These are phyloP conservation scores for Eremomyces bilateralis DNA, from an alignment of 495 filamentous ascomycete genomes.

Conservation along the genomic window DNA sequence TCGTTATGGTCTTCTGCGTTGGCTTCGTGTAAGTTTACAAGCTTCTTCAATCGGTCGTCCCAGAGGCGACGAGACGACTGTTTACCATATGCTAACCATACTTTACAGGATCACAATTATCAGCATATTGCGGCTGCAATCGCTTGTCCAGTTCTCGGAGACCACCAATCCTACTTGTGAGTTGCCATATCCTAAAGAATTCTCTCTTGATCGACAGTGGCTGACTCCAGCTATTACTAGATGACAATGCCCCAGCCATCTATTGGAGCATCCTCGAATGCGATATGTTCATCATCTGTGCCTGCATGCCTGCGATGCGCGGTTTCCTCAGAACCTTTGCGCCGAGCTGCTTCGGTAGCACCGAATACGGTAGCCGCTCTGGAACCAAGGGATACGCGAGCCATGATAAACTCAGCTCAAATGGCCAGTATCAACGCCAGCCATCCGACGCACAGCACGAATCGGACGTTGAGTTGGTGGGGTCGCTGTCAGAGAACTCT, in stretches of 20 bases:
- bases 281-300: constrained; percentile 18
- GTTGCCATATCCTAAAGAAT: not conserved
- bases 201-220: not conserved
- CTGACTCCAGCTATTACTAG: no score
- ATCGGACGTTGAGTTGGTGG: no score
- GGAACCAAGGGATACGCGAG: not conserved
- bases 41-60: constrained; percentile 1
- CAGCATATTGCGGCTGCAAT: constrained; percentile 21
- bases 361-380: no score
- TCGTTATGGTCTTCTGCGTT: constrained; percentile 30
- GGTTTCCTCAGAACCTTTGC: constrained; percentile 1
- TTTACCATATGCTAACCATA: constrained; percentile 1
- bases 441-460: no score
- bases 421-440: no score
- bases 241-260: constrained; percentile 12
- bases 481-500: no score
- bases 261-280: constrained; percentile 17
- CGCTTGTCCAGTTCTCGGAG: constrained; percentile 18
- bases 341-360: not conserved
- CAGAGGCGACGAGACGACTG: not conserved
- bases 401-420: no score
- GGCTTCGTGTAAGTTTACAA: constrained; percentile 26
- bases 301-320: constrained; percentile 16
- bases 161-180: constrained; percentile 12
- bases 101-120: constrained; percentile 20